Percentiles rank a stretch among this genome's conserved stretches.
Conservation (phyloP, 495 filamentous ascomycete species). For the Talaromyces stipitatus region DNA sequence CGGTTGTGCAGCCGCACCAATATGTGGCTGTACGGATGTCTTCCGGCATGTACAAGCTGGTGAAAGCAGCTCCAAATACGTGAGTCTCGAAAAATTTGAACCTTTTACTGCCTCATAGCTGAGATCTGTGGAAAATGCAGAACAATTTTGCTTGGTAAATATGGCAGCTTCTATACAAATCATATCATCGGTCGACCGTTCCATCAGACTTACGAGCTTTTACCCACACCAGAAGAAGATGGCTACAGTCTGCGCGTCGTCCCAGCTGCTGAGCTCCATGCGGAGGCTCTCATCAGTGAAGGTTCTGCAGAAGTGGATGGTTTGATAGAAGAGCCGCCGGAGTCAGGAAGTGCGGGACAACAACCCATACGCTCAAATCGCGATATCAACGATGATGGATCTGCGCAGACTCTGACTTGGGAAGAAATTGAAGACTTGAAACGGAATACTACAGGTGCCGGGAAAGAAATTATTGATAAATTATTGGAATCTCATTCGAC, state of each 20-base stretch:
- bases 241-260: slow-evolving; percentile 68
- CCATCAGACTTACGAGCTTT: slow-evolving; percentile 82
- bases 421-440: slow-evolving; percentile 91
- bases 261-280: slow-evolving; percentile 71
- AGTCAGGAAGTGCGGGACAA: slow-evolving; percentile 30
- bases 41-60: slow-evolving; percentile 54
- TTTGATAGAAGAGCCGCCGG: slow-evolving; percentile 35
- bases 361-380: slow-evolving; percentile 70
- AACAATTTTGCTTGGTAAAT: slow-evolving; percentile 79
- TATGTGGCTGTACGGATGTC: slow-evolving; percentile 61
- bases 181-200: slow-evolving; percentile 81
- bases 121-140: slow-evolving; percentile 36
- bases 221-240: slow-evolving; percentile 53
- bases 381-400: slow-evolving; percentile 69
- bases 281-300: slow-evolving; percentile 56
- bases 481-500: slow-evolving; percentile 77
- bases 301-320: slow-evolving; percentile 37
- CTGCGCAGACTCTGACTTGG: slow-evolving; percentile 72
- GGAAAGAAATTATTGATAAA: slow-evolving; percentile 81
- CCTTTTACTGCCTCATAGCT: slow-evolving; percentile 1
- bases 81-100: slow-evolving; percentile 39
- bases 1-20: slow-evolving; percentile 53
- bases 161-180: slow-evolving; percentile 79
- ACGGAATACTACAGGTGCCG: slow-evolving; percentile 63
- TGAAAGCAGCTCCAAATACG: slow-evolving; percentile 68